These are phyloP conservation scores for Botrytis sinoallii DNA, from an alignment of 2,329 filamentous ascomycete genomes.

Conservation along the genomic window DNA sequence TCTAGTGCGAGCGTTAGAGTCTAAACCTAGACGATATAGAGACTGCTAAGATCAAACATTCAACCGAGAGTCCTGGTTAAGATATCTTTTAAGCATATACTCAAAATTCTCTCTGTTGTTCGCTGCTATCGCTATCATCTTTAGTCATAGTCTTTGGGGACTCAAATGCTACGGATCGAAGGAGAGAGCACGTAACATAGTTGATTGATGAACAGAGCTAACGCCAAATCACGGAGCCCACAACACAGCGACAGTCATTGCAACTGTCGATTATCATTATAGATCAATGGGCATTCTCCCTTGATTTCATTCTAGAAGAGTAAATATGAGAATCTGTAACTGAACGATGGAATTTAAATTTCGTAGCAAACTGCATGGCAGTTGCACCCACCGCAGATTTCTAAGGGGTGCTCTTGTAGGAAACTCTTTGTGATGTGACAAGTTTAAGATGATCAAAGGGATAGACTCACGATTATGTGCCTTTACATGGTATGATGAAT, in stretches of 20 bases:
- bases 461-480: not conserved
- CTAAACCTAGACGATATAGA: not conserved
- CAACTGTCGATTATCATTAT: not conserved
- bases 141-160: not conserved
- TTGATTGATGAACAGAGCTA: not conserved
- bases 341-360: not conserved
- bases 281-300: not conserved
- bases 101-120: not conserved
- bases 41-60: not conserved
- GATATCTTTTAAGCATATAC: not conserved
- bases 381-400: not conserved
- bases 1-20: not conserved
- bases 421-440: not conserved
- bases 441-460: not conserved
- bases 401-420: not conserved
- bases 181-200: not conserved
- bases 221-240: not conserved
- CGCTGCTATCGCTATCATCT: not conserved
- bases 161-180: not conserved
- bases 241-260: not conserved
- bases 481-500: not conserved
- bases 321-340: not conserved
- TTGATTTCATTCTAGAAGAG: not conserved
- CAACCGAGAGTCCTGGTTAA: not conserved
- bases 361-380: not conserved